Evolutionary conservation across 2,329 filamentous ascomycete species (phyloP).

Genomic region (Aspergillus caelatus): DNA sequence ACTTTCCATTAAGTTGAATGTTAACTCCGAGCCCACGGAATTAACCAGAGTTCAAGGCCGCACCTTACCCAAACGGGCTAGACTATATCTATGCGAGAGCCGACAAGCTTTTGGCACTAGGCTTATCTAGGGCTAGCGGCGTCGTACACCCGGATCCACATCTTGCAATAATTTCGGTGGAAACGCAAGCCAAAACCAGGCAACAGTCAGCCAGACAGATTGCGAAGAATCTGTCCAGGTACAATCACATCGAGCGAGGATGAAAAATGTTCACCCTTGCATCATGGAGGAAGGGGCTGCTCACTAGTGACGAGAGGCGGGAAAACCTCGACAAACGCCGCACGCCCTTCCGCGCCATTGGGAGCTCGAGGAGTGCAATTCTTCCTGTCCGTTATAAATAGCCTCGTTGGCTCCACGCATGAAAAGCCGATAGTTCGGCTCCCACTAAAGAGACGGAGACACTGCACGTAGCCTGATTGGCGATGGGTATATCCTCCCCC

Average conservation of each 20-base stretch:
- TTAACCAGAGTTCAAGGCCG: neutral
- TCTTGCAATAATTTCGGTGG: neutral
- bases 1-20: too few relatives aligned
- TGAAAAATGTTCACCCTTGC: too few relatives aligned
- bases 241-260: too few relatives aligned
- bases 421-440: neutral
- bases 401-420: neutral
- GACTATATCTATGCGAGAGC: neutral
- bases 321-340: too few relatives aligned
- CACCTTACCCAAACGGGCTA: neutral
- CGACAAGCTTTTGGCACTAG: neutral
- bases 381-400: neutral
- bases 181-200: neutral
- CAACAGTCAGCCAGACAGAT: neutral
- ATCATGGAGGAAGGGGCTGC: too few relatives aligned
- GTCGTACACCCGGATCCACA: neutral
- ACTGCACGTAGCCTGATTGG: neutral
- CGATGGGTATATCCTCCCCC: neutral
- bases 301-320: too few relatives aligned
- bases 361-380: neutral
- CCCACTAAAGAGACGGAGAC: neutral
- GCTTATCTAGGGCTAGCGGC: neutral
- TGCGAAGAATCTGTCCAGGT: too few relatives aligned
- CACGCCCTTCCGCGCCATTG: too few relatives aligned
- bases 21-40: neutral